phyloP scores from a whole-genome alignment of 192 early-diverging fungal genomes.

The Coemansia sp. region DNA sequence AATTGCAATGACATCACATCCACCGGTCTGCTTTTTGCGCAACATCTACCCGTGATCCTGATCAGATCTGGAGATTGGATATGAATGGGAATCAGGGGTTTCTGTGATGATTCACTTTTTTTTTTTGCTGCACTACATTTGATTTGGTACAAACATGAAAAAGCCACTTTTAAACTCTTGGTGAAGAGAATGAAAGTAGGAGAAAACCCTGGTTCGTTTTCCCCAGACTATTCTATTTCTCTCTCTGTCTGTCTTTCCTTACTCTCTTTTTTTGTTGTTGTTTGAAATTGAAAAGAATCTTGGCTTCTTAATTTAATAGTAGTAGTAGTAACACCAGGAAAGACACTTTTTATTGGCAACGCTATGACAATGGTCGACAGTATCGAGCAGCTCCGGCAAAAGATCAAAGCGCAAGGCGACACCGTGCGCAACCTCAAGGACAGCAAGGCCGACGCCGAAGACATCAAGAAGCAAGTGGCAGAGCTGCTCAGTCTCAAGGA shows the following conservation, averaged over 20 bases:
- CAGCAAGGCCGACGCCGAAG: slow-evolving; percentile 59
- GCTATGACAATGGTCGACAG: slow-evolving; percentile 18
- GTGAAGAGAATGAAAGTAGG: too few species aligned
- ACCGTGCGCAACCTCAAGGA: slow-evolving; percentile 65
- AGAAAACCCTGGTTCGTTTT: too few species aligned
- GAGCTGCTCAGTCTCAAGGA: slow-evolving; percentile 64
- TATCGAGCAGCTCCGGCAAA: slow-evolving; percentile 34
- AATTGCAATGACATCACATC: too few species aligned
- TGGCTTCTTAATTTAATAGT: too few species aligned
- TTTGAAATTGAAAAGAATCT: not conserved
- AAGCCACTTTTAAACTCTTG: too few species aligned
- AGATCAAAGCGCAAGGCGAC: slow-evolving; percentile 63
- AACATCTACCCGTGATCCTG: too few species aligned
- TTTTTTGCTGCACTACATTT: not conserved
- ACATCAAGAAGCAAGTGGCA: slow-evolving; percentile 61
- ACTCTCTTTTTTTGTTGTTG: not conserved
- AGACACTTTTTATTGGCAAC: not conserved
- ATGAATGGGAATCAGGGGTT: not conserved
- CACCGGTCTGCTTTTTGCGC: too few species aligned
- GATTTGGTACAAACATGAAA: too few species aligned
- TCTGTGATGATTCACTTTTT: slow-evolving; percentile 7
- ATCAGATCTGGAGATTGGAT: not conserved
- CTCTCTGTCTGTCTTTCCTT: not conserved
- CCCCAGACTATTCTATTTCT: too few species aligned
- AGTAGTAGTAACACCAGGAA: not conserved